Evolutionary conservation across 768 basidiomycete genomes (phyloP), one percentile per base, ranked within the genome.

Genomic region (Lepiota subincarnata): DNA sequence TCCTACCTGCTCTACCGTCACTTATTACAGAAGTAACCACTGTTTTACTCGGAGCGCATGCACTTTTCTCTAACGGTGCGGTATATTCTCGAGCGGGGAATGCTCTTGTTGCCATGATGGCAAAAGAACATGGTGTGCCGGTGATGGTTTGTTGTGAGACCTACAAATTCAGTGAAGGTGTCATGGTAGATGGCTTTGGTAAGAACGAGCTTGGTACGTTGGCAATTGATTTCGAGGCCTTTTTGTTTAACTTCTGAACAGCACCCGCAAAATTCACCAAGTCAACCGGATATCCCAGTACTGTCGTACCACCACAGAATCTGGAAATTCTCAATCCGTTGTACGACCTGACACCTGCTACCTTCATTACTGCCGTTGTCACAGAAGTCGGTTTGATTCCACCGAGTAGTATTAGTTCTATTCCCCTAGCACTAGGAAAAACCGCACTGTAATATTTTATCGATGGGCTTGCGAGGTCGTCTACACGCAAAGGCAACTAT

Each of bases 81-180:
- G 89, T 98, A 2, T 96, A 89, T 66, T 90, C 93, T 10, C 81
- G 97, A 47, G 92, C 94, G 0, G 97, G 97, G 22, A 98, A 95
- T 3, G 96, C 96, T 0, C 79, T 94, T 61, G 92, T 98, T 5
- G 92, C 95, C 1, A 96, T 98, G 95, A 85, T 98, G 78, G 91
- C 92, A 1, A 92, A 91, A 68, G 82, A 83, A 43, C 81, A 87
- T 62, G 86, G 84, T 19, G 88, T 98, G 0, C 96, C 97, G 4
- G 94, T 98, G 6, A 83, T 99, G 34, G 93, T 97, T 20, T 98
- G 94, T 59, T 97, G 95, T 62, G 97, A 98, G 71, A 99, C 97
- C 3, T 98, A 98, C 74, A 99, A 99, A 68, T 98, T 95, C 63
- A 89, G 90, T 14, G 96, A 98, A 61, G 83, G 84, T 31, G 87